These are phyloP conservation scores for Lolium multiflorum DNA, from an alignment of 176 grass and related monocot genomes.

Conservation along the genomic window DNA sequence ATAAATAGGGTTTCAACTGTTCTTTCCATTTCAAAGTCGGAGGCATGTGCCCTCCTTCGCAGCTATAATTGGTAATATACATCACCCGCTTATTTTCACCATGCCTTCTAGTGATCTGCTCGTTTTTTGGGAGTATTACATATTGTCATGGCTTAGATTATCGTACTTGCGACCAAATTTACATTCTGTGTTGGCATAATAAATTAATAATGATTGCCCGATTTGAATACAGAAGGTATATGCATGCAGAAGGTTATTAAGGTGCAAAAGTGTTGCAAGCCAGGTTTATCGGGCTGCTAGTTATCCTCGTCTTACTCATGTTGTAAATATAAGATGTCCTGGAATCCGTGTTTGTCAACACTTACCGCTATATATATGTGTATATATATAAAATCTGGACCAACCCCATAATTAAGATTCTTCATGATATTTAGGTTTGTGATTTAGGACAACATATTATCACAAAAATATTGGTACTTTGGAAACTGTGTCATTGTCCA, in stretches of 20 bases:
- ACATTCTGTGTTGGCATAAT: not conserved
- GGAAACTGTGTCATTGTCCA: not conserved
- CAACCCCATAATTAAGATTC: constrained; percentile 5
- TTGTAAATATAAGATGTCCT: constrained; percentile 2
- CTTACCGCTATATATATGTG: not conserved
- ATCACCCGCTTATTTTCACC: not conserved
- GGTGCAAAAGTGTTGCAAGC: constrained; percentile 25
- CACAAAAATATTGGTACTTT: not conserved
- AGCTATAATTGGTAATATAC: constrained; percentile 77
- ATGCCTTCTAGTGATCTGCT: not conserved
- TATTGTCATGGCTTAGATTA: constrained; percentile 1
- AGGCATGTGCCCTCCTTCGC: constrained; percentile 91
- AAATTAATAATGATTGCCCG: not conserved
- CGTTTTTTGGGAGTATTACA: not conserved
- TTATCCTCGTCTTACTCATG: constrained; percentile 13
- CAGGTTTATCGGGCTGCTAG: not conserved
- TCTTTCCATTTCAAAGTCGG: constrained; percentile 83
- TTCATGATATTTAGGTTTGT: not conserved
- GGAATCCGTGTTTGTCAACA: not conserved
- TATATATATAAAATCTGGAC: not conserved
- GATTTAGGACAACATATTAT: not conserved
- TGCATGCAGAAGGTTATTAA: not conserved
- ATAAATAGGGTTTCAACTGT: constrained; percentile 97
- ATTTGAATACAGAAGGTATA: not conserved
- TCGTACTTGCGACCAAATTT: not conserved